Evolutionary conservation across 2,329 filamentous ascomycete species (phyloP).

Genomic region (Pseudogymnoascus sp.): DNA sequence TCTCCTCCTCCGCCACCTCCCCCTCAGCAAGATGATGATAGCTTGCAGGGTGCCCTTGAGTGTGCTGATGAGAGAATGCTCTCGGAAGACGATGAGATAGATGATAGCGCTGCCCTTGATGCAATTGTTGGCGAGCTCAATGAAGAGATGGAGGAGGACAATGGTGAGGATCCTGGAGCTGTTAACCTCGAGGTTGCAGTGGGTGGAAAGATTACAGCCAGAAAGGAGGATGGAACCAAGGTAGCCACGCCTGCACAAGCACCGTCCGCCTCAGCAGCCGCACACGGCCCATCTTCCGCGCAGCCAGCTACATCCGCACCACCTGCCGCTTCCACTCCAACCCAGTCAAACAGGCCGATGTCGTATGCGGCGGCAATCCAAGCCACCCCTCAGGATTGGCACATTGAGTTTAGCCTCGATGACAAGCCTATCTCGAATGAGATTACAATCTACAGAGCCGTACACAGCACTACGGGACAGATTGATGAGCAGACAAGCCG

Average conservation of each 20-base stretch:
- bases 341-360: conserved; percentile 55
- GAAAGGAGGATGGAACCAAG: conserved; percentile 83
- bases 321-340: conserved; percentile 34
- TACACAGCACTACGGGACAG: conserved; percentile 54
- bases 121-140: conserved; percentile 87
- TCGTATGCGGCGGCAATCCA: conserved; percentile 83
- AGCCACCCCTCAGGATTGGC: conserved; percentile 82
- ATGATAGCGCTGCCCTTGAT: conserved; percentile 64
- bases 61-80: conserved; percentile 88
- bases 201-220: conserved; percentile 80
- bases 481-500: conserved; percentile 61
- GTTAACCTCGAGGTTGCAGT: conserved; percentile 87
- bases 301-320: conserved; percentile 27
- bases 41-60: conserved; percentile 66
- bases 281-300: conserved; percentile 35
- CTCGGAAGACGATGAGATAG: conserved; percentile 62
- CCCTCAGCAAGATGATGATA: conserved; percentile 52
- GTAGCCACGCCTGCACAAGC: conserved; percentile 72
- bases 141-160: conserved; percentile 67
- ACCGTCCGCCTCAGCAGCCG: conserved; percentile 36
- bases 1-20: conserved; percentile 41
- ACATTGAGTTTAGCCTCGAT: conserved; percentile 89
- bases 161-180: conserved; percentile 72
- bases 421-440: conserved; percentile 79
- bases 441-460: conserved; percentile 91